phyloP scores from a whole-genome alignment of 225 moss, liverwort and hornwort species.

The Pleurozium schreberi region DNA sequence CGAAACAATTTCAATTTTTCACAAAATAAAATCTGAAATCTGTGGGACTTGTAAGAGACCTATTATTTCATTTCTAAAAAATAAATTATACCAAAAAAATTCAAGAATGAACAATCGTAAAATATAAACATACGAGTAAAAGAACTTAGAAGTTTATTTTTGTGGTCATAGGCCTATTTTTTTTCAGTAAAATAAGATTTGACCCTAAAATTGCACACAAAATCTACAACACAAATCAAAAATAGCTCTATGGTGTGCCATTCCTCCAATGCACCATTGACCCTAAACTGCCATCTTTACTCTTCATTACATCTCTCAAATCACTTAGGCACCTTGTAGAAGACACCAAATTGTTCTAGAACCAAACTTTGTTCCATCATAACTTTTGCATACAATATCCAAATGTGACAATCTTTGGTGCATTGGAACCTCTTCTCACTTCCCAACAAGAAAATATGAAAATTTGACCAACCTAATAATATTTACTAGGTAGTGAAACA shows the following conservation, averaged over 20 bases:
- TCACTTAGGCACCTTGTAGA: too few relatives aligned
- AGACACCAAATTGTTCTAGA: too few relatives aligned
- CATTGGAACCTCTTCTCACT: neutral
- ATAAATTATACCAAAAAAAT: accelerated
- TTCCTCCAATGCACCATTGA: neutral
- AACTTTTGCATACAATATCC: neutral
- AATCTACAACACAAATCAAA: too few relatives aligned
- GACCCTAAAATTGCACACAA: neutral
- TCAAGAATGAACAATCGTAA: neutral
- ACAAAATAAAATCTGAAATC: too few relatives aligned
- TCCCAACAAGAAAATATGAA: neutral
- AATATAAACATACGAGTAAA: neutral
- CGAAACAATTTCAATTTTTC: too few relatives aligned
- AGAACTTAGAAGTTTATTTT: neutral
- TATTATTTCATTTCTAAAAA: neutral
- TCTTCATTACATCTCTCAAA: neutral
- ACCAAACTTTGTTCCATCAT: neutral
- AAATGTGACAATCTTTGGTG: neutral
- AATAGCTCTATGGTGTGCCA: too few relatives aligned
- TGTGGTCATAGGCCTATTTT: neutral
- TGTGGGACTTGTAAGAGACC: too few relatives aligned
- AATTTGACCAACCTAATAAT: too few relatives aligned
- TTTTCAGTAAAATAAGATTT: accelerated
- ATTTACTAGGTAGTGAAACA: accelerated
- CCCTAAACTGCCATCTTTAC: neutral